Evolutionary conservation across 2,329 filamentous ascomycete species (phyloP), one percentile per base, ranked within the genome.

Genomic region (Alternaria metachromatica): DNA sequence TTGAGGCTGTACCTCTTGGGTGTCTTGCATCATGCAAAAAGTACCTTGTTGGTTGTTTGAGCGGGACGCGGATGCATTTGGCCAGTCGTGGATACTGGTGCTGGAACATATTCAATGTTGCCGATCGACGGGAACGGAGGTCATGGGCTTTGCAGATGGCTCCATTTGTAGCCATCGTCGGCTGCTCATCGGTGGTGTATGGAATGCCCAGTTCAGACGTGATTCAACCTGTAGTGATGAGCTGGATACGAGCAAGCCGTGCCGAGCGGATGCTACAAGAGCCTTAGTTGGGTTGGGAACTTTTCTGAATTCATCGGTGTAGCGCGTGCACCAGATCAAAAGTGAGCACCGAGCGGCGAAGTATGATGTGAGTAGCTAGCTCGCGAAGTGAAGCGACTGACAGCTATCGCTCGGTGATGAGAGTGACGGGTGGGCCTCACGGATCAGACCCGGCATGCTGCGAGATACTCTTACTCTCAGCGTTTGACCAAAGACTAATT

Each of bases 301-400:
- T 13, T 15, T 15, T 51, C 12, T 13, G 26, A 50, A 12, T 51
- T 6, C 48, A 28, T 21, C 28, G 18, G 46, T 26, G 48, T 61
- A n/a, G 44, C 58, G 51, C 21, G n/a, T 50, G 41, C 53, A 30
- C 43, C 28, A 60, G 45, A 21, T 30, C 41, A 37, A 23, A 26
- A 26, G 26, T 44, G 20, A 28, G 57, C n/a, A 55, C 26, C n/a
- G 26, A 28, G 4, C 56, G 37, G 56, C 61, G 21, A 56, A 55
- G 9, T 26, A 58, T 58, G 62, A 58, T 58, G 43, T 62, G 58
- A 58, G 61, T 64, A 44, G 48, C 54, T 64, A 55, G 41, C 37
- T 45, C 21, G 23, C 46, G 26, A 41, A 41, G 18, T 33, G 26
- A 8, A 54, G 55, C 54, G 21, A 33, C 13, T 12, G 26, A 33